Conservation (phyloP, 768 basidiomycete species). For the Pholiota molesta region DNA sequence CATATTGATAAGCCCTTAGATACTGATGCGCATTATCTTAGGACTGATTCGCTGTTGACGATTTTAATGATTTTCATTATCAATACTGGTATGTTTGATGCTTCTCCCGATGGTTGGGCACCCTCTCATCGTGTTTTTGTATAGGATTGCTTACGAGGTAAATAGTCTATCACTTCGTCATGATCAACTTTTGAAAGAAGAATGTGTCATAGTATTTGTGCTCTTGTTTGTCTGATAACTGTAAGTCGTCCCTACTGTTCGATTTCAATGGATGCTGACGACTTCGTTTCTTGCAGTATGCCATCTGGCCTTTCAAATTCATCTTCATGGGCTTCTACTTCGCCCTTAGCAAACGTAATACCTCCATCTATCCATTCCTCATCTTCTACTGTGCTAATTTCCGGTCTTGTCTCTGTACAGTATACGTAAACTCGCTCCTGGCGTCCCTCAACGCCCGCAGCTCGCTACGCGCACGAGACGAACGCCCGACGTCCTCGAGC, state of each 20-base stretch:
- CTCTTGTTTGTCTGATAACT: slow-evolving; percentile 26
- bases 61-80: slow-evolving; percentile 27
- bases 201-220: slow-evolving; percentile 19
- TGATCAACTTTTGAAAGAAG: neutral
- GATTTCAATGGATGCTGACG: neutral
- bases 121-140: neutral
- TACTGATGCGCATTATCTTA: neutral
- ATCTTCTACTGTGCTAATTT: no score
- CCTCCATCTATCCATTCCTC: no score
- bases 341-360: slow-evolving; percentile 28
- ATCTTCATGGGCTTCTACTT: slow-evolving; percentile 31
- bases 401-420: slow-evolving; percentile 6
- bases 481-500: neutral
- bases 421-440: slow-evolving; percentile 26
- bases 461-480: slow-evolving; percentile 10
- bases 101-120: neutral
- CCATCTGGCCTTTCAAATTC: slow-evolving; percentile 27
- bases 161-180: neutral
- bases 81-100: slow-evolving; percentile 20
- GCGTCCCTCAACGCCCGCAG: slow-evolving; percentile 22
- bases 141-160: slow-evolving; percentile 29
- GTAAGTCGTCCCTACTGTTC: slow-evolving; percentile 7
- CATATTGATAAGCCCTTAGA: neutral
- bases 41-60: slow-evolving; percentile 24
- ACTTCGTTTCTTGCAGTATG: slow-evolving; percentile 17